Conservation (phyloP, 768 basidiomycete genomes). For the Guyanaporus albipodus region DNA sequence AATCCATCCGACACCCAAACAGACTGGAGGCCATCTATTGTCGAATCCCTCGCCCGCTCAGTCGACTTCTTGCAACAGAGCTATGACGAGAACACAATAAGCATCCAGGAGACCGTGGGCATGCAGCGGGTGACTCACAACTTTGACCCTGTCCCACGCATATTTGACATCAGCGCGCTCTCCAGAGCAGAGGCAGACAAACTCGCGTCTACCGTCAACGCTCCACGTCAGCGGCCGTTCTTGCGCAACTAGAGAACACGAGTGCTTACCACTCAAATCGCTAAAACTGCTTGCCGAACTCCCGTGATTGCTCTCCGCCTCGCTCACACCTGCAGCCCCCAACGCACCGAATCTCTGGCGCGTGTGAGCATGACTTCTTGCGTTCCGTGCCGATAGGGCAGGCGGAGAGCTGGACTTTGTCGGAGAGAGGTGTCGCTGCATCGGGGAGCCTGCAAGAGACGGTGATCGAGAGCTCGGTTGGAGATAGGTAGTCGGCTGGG, state of each 20-base stretch:
- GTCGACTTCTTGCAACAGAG: constrained; percentile 34
- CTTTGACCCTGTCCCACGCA: constrained; percentile 60
- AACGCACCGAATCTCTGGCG: constrained; percentile 43
- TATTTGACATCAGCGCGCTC: constrained; percentile 76
- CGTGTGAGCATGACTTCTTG: constrained; percentile 46
- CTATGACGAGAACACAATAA: constrained; percentile 18
- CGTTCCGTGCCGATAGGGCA: constrained; percentile 51
- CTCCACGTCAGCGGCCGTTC: neutral
- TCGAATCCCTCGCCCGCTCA: constrained; percentile 25
- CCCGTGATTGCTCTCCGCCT: constrained; percentile 59
- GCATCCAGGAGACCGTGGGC: neutral
- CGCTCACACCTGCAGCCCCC: constrained; percentile 41
- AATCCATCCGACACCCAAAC: neutral
- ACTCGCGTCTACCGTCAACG: constrained; percentile 51
- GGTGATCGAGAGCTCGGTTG: constrained; percentile 15
- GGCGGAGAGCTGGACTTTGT: constrained; percentile 63
- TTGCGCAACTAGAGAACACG: neutral
- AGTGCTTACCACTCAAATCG: constrained; percentile 70
- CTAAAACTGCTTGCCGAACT: constrained; percentile 83
- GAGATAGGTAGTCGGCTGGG: constrained; percentile 9
- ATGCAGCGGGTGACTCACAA: constrained; percentile 47
- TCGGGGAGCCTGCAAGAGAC: constrained; percentile 31
- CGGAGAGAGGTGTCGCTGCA: constrained; percentile 47
- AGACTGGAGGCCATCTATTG: constrained; percentile 16
- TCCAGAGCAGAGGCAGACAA: constrained; percentile 77